phyloP scores from a whole-genome alignment of 2,329 filamentous ascomycete species.

The Dactylellina drechsleri region DNA sequence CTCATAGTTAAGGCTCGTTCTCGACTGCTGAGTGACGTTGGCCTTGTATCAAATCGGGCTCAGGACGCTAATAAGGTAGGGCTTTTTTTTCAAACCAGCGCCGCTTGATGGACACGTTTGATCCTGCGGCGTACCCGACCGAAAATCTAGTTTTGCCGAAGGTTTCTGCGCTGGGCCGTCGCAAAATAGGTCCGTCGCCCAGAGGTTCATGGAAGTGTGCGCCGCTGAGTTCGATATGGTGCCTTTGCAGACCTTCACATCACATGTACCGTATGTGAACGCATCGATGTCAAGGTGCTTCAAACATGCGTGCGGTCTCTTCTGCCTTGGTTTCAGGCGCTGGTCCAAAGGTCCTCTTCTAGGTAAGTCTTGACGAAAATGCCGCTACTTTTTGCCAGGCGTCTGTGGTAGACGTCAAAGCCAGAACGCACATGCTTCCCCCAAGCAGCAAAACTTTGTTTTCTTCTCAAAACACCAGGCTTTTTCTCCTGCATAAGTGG shows the following conservation, averaged over 20 bases:
- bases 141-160: constrained; percentile 33
- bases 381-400: constrained; percentile 36
- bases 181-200: constrained; percentile 51
- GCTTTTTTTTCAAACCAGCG: not conserved
- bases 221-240: not conserved
- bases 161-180: constrained; percentile 19
- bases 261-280: constrained; percentile 7
- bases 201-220: constrained; percentile 45
- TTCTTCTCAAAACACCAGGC: constrained; percentile 37
- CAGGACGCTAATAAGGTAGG: no score
- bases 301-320: constrained; percentile 30
- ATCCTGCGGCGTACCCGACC: constrained; percentile 50
- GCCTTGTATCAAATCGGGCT: constrained; percentile 26
- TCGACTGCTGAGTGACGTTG: constrained; percentile 37
- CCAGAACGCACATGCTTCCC: constrained; percentile 36
- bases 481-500: constrained; percentile 53
- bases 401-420: constrained; percentile 54
- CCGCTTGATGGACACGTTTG: constrained; percentile 45
- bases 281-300: constrained; percentile 7
- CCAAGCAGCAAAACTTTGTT: constrained; percentile 18
- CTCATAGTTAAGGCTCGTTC: constrained; percentile 34
- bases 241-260: not conserved
- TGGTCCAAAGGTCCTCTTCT: constrained; percentile 39
- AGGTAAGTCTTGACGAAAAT: constrained; percentile 52
- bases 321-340: constrained; percentile 52